Percentiles rank a stretch among this genome's conserved stretches.
Evolutionary conservation across 768 basidiomycete genomes (phyloP).

Genomic region (Kondoa subrosea): DNA sequence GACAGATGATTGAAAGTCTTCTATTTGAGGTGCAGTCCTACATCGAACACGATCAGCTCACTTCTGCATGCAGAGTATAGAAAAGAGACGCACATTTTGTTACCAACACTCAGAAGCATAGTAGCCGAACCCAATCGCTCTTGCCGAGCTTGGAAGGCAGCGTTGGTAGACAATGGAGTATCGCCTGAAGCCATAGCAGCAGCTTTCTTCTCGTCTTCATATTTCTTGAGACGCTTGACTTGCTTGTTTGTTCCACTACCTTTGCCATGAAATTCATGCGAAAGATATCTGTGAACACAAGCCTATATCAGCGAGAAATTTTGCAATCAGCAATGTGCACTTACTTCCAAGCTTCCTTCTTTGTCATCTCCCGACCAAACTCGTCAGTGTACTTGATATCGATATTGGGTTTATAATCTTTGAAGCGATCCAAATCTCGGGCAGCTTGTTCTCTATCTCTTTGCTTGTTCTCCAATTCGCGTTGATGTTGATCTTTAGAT

Average conservation of each 20-base stretch:
- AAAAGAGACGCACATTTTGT: conserved; percentile 25
- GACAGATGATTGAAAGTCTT: conserved; percentile 3
- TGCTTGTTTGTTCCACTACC: conserved; percentile 92
- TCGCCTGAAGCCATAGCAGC: conserved; percentile 87
- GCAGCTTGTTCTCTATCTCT: conserved; percentile 83
- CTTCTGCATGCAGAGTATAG: neutral
- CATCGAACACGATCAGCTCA: neutral
- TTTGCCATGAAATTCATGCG: conserved; percentile 97
- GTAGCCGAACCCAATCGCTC: conserved; percentile 90
- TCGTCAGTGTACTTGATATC: conserved; percentile 95
- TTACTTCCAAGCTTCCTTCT: conserved; percentile 48
- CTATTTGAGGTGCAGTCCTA: conserved; percentile 4
- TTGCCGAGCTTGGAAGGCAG: conserved; percentile 80
- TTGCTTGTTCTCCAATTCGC: conserved; percentile 83
- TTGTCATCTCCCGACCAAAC: conserved; percentile 67
- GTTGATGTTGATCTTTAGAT: conserved; percentile 76
- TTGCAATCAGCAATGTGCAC: neutral
- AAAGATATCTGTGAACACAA: conserved; percentile 45
- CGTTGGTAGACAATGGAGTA: conserved; percentile 86
- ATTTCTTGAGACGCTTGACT: conserved; percentile 88
- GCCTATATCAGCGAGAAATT: neutral
- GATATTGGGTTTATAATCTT: conserved; percentile 89
- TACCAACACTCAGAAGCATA: conserved; percentile 49
- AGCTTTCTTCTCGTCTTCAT: conserved; percentile 91
- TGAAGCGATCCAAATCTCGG: conserved; percentile 62